Base-by-base conservation (phyloP, 2,329 filamentous ascomycete species). In the Huntiella omanensis region DNA sequence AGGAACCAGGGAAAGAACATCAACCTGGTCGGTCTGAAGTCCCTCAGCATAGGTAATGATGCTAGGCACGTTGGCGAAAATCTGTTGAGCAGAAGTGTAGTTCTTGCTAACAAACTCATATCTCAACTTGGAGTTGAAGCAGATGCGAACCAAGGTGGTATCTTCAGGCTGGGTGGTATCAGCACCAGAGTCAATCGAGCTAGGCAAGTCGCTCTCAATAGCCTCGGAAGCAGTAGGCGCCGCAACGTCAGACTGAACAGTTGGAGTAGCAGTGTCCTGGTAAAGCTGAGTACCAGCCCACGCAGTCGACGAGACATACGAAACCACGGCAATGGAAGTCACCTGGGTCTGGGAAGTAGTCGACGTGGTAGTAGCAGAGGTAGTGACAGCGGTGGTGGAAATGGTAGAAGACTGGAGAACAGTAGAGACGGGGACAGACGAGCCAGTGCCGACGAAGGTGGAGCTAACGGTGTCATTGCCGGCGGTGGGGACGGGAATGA, bases 21-120 rank as follows among this genome's bases (percentile, higher is more conserved):
- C 62, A 43, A 86, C 66, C 46, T 80, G 65, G 13, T 67, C 56
- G 10, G 62, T 51, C 2, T 61, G 55, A 40, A 93, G 65, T 40
- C 74, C 77, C 42, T 60, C 61, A 38, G 74, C 80, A 52, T 79
- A 72, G 2, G 72, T 65, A 43, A 94, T 68, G 52, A 83, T 84
- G 45, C 67, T 55, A 0, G 86, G 86, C 3, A 95, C 66, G 53
- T 75, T 82, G 45, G 73, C 64, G 65, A 95, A 93, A 56, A 98
- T 83, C 62, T 96, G 88, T 35, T 75, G 75, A 4, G 84, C 81
- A 13, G 86, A 82, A 52, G 79, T 69, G 11, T 75, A 68, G 51
- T 80, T 76, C 16, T 66, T 67, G 8, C 80, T 77, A 22, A 96
- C 82, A 57, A 92, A 94, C 6, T 72, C 65, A 60, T 91, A 98